phyloP scores from a whole-genome alignment of 2,329 filamentous ascomycete species.

The Monilinia fructigena region DNA sequence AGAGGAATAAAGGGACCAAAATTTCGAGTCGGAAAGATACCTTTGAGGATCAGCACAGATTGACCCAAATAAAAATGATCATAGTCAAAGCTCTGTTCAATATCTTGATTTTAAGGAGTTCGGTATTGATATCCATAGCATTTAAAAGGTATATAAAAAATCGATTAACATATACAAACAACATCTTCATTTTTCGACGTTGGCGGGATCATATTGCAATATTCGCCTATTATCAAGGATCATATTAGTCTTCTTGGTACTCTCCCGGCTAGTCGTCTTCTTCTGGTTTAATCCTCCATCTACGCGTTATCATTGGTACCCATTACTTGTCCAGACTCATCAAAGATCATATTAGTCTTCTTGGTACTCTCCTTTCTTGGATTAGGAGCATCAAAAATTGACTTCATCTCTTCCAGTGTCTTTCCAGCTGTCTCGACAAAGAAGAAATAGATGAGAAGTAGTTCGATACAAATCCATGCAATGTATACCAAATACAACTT shows the following conservation, averaged over 20 bases:
- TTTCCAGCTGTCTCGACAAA: constrained; percentile 35
- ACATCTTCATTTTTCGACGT: background rate
- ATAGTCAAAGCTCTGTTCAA: background rate
- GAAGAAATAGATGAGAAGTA: constrained; percentile 39
- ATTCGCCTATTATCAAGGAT: too few species aligned
- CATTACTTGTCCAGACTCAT: constrained; percentile 7
- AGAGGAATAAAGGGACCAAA: background rate
- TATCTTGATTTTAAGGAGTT: background rate
- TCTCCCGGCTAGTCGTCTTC: background rate
- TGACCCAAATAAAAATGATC: background rate
- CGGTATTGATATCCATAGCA: constrained; percentile 15
- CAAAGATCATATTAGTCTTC: constrained; percentile 1
- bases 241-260: too few species aligned
- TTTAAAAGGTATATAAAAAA: background rate
- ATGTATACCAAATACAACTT: constrained; percentile 36
- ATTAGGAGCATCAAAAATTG: constrained; percentile 29
- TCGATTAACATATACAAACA: background rate
- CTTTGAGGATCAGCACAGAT: background rate
- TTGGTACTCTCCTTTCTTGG: background rate
- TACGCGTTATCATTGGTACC: background rate
- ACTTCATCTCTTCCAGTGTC: constrained; percentile 34
- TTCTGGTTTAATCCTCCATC: background rate
- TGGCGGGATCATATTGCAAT: too few species aligned
- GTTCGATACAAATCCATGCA: constrained; percentile 32
- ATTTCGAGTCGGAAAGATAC: background rate